Evolutionary conservation across 2,329 filamentous ascomycete species (phyloP).

Genomic region (Venturiaceae sp.): DNA sequence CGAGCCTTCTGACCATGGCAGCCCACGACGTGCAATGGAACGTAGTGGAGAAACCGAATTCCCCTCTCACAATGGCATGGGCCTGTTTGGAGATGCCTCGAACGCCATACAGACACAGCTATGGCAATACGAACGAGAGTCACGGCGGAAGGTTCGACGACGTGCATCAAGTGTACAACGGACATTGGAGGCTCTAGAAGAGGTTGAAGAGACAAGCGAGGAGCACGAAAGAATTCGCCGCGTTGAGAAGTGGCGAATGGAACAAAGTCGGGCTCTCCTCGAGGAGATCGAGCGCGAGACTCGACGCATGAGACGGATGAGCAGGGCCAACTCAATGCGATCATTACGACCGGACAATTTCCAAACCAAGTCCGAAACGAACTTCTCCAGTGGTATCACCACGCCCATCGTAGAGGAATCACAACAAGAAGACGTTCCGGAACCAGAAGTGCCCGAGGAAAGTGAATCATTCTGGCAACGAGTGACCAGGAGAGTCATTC

Average conservation of each 20-base stretch:
- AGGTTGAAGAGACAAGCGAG: slow-evolving; percentile 44
- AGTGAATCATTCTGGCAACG: slow-evolving; percentile 65
- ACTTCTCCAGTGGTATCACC: background rate
- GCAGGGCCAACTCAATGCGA: slow-evolving; percentile 37
- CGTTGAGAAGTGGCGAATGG: slow-evolving; percentile 86
- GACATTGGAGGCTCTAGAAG: slow-evolving; percentile 44
- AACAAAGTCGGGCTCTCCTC: slow-evolving; percentile 76
- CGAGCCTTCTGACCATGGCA: slow-evolving; percentile 39
- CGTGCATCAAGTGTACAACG: slow-evolving; percentile 46
- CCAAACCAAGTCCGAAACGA: slow-evolving; percentile 7
- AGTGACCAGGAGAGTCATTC: slow-evolving; percentile 77
- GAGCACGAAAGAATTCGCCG: slow-evolving; percentile 64
- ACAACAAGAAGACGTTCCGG: background rate
- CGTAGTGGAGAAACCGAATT: slow-evolving; percentile 60
- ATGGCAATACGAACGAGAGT: slow-evolving; percentile 81
- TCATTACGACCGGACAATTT: background rate
- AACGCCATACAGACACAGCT: slow-evolving; percentile 67
- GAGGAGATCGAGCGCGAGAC: slow-evolving; percentile 89
- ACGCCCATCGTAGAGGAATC: background rate
- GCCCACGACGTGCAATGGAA: slow-evolving; percentile 36
- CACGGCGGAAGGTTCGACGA: slow-evolving; percentile 38
- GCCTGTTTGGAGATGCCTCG: slow-evolving; percentile 52
- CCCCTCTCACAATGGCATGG: slow-evolving; percentile 87
- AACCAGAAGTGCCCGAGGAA: background rate
- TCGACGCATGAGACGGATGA: slow-evolving; percentile 48